Evolutionary conservation across 192 early-diverging fungal genomes (phyloP), one percentile per base, ranked within the genome.

Genomic region (Kappamyces sp.): DNA sequence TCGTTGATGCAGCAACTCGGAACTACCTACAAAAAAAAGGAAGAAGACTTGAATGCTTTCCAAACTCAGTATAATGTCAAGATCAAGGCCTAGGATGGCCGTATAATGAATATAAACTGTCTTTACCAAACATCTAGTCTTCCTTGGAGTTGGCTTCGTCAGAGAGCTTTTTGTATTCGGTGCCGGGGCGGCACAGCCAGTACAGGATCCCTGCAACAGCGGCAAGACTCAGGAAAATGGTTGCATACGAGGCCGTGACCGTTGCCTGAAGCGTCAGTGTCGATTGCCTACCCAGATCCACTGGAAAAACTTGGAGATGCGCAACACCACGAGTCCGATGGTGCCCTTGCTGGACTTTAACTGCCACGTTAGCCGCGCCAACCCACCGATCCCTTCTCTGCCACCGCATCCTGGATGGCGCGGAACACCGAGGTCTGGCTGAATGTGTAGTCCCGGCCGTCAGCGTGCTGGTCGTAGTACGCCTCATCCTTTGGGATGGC

Each of bases 31-130:
- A 89, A 91, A 69, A 78, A 80, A 45, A 94, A 90, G 72, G 94
- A 98, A 64, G 80, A 89, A 47, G 90, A 92, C 59, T 85, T 94
- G 67, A 62, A 77, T 42, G 89, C 84, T 15, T 95, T 87, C 64
- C 89, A 93, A 66, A 88, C 93, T 70, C 89, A 93, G 65, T 79
- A 91, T 71, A 88, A 89, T 61, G 93, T 96, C 57, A 85, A 83
- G 50, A 75, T 88, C 47, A 71, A 70, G 60, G 46, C 12, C 14
- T 64, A 47, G 47, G 37, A 22, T 12, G 22, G 12, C 12, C 12
- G 12, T 45, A 12, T n/a, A 45, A 45, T 45, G 12, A 22, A 45
- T 45, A n/a, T 45, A 45, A 45, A 45, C 22, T 22, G 22, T 12
- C 12, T n/a, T n/a, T 45, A 45, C 12, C 22, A 45, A 11, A 45